These are phyloP conservation scores for Coelastrella sp. DNA, from an alignment of 139 green algal species.

Conservation along the genomic window DNA sequence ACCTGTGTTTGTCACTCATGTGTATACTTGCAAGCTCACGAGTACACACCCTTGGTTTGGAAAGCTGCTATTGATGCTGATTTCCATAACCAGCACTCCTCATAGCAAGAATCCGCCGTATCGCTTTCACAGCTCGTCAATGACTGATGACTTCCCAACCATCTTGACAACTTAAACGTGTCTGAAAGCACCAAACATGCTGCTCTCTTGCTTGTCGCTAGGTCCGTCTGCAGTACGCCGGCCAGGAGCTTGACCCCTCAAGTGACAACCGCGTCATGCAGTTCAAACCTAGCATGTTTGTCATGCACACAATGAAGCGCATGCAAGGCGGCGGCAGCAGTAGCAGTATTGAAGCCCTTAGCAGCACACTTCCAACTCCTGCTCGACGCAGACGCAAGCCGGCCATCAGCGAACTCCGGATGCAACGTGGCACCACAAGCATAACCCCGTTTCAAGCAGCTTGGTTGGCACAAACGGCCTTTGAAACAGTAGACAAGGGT, in stretches of 20 bases:
- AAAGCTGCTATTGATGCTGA: too few relatives aligned
- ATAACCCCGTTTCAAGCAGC: neutral
- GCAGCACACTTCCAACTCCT: neutral
- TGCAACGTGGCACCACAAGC: neutral
- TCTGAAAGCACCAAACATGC: neutral
- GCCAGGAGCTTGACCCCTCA: neutral
- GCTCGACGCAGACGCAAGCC: neutral
- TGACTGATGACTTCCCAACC: neutral
- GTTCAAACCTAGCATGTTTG: neutral
- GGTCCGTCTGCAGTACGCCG: slow-evolving; percentile 9
- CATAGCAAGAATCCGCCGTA: too few relatives aligned
- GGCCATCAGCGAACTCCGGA: neutral
- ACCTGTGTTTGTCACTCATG: too few relatives aligned
- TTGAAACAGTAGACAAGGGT: too few relatives aligned
- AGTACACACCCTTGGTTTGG: too few relatives aligned
- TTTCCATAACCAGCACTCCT: too few relatives aligned
- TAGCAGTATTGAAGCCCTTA: neutral
- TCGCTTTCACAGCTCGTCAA: neutral
- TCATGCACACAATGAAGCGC: slow-evolving; percentile 29
- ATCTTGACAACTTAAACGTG: neutral
- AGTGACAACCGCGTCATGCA: neutral
- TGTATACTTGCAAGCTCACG: too few relatives aligned
- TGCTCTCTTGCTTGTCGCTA: neutral
- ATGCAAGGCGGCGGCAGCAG: neutral
- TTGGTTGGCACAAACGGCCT: neutral